These are phyloP conservation scores for Gnaphalium uliginosum DNA, from an alignment of 129 eudicot species.

Conservation along the genomic window DNA sequence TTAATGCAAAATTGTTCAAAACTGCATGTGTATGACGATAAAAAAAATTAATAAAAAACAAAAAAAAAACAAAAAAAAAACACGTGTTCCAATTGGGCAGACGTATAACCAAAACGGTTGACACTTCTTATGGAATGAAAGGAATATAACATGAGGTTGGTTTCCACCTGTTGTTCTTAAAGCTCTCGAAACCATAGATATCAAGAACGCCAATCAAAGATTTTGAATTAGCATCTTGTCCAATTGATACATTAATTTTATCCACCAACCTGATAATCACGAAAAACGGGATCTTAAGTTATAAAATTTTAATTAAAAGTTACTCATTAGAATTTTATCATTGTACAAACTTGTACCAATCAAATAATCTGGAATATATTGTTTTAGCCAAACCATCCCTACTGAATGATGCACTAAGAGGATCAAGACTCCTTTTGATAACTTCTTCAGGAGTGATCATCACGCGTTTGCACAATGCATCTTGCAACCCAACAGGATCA, in stretches of 20 bases:
- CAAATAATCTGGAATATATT: slow-evolving; percentile 82
- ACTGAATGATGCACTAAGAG: slow-evolving; percentile 82
- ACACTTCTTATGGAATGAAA: neutral
- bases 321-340: slow-evolving; percentile 6
- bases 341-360: slow-evolving; percentile 55
- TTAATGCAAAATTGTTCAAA: slow-evolving; percentile 99
- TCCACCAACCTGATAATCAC: slow-evolving; percentile 74
- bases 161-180: slow-evolving; percentile 80
- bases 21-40: slow-evolving; percentile 50
- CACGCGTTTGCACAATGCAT: slow-evolving; percentile 92
- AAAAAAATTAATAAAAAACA: slow-evolving; percentile 19
- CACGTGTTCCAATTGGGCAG: slow-evolving; percentile 7
- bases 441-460: slow-evolving; percentile 99
- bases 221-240: slow-evolving; percentile 80
- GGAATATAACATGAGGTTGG: slow-evolving; percentile 23
- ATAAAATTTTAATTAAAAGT: slow-evolving; percentile 4
- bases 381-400: slow-evolving; percentile 98
- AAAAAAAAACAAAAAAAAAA: slow-evolving; percentile 8
- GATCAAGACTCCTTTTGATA: slow-evolving; percentile 93
- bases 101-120: neutral
- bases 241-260: slow-evolving; percentile 86
- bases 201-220: slow-evolving; percentile 95
- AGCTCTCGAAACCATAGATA: slow-evolving; percentile 98
- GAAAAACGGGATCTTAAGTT: neutral
- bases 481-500: slow-evolving; percentile 78